phyloP scores from a whole-genome alignment of 345 rosid genomes.

The Conringia planisiliqua region DNA sequence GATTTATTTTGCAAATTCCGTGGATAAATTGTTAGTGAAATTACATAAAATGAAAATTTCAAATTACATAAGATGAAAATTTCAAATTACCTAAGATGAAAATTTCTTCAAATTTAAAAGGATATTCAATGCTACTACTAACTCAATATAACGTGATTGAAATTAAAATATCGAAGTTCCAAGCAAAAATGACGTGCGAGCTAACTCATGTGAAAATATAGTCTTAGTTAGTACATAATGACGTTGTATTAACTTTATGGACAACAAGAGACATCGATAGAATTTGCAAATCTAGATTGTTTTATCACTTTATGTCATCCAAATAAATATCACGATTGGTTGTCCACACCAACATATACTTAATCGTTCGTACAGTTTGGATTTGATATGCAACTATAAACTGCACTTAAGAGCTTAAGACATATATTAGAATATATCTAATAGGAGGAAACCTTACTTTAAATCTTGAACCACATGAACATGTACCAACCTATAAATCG shows the following conservation, averaged over 20 bases:
- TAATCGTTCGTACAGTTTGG: not conserved
- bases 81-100: not conserved
- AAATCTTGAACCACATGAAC: not conserved
- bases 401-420: not conserved
- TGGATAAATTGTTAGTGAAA: not conserved
- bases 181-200: not conserved
- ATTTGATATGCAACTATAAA: not conserved
- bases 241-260: not conserved
- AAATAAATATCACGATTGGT: not conserved
- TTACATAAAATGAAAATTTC: not conserved
- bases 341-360: not conserved
- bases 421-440: not conserved
- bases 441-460: not conserved
- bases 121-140: not conserved
- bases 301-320: not conserved
- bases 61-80: not conserved
- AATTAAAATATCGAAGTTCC: not conserved
- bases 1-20: not conserved
- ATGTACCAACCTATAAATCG: not conserved
- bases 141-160: not conserved
- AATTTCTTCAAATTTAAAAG: not conserved
- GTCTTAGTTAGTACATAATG: too few species aligned
- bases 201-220: not conserved
- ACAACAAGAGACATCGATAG: not conserved
- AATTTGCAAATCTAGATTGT: not conserved